phyloP scores from a whole-genome alignment of 2,329 filamentous ascomycete genomes.

The Parasarocladium wereldwijsianum region DNA sequence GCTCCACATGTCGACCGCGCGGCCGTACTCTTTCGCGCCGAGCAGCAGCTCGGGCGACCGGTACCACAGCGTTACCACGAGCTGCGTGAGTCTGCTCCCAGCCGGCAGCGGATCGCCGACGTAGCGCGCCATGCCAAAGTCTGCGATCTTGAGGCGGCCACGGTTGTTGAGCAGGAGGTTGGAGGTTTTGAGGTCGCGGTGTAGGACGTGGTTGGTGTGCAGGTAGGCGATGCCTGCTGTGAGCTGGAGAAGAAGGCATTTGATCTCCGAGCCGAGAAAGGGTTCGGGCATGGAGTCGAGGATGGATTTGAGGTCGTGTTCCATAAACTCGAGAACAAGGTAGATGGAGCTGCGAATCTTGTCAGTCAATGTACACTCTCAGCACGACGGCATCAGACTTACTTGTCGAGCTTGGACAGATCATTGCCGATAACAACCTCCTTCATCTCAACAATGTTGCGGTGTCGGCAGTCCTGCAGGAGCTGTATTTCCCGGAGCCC shows the following conservation, averaged over 20 bases:
- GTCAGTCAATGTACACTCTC: conserved; percentile 10
- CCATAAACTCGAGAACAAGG: conserved; percentile 92
- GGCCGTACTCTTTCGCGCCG: conserved; percentile 60
- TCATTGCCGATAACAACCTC: conserved; percentile 73
- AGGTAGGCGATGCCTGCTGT: conserved; percentile 69
- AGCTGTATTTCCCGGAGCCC: conserved; percentile 90
- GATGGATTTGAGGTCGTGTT: conserved; percentile 89
- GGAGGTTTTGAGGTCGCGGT: conserved; percentile 85
- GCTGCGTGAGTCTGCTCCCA: conserved; percentile 55
- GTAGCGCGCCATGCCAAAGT: conserved; percentile 96
- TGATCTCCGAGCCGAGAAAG: conserved; percentile 83
- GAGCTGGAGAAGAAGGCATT: conserved; percentile 77
- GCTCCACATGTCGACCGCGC: conserved; percentile 86
- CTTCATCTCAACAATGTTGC: conserved; percentile 66
- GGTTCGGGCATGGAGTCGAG: conserved; percentile 90
- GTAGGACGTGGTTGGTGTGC: conserved; percentile 80
- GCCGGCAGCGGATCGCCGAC: conserved; percentile 41
- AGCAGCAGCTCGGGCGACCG: conserved; percentile 81
- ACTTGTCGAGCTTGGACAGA: conserved; percentile 38
- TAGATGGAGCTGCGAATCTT: conserved; percentile 49
- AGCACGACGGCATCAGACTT: conserved; percentile 12
- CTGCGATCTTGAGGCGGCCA: conserved; percentile 85
- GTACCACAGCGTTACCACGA: conserved; percentile 97
- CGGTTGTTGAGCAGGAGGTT: conserved; percentile 93
- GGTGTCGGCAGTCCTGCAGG: conserved; percentile 63